Evolutionary conservation across 768 basidiomycete species (phyloP), one percentile per base, ranked within the genome.

Genomic region (Pulveroboletus sp.): DNA sequence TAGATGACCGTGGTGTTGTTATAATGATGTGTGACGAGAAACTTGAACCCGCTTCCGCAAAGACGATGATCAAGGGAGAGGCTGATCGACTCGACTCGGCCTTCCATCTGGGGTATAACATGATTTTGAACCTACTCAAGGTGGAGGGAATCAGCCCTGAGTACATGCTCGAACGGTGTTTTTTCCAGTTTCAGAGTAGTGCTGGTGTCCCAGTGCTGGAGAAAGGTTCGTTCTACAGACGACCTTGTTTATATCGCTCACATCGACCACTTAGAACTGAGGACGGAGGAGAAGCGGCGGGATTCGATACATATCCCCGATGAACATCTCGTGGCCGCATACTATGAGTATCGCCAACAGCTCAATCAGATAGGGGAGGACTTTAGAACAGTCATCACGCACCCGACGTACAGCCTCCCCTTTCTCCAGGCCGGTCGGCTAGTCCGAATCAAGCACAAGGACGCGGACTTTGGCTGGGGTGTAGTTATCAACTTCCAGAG

Each of bases 1-100:
- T 98, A 51, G 96, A 99, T 67, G 95, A 98, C 54, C 83, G 96
- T n/a, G 96, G 96, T 47, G 92, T 98, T 43, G 96, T 99, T 45
- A 97, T 99, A 60, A 89, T 99, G 92, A 98, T 99, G 96, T 89
- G 89, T 66, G 96, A 98, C 68, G 93, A 98, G 73, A 97, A 95
- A 70, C 76, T 99, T 39, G 96, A 98, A 60, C 94, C 96, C 0
- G 66, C 80, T 2, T 82, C 87, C 0, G 94, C 96, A 33, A 98
- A 95, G 73, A 79, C 76, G 46, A 99, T 99, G 96, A 87, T 99
- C 61, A 98, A 97, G 69, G 96, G 96, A 40, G 88, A 95, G 73
- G 93, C 96, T 5, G 95, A 99, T 66, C 77, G 94, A 42, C 75
- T 99, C 44, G 93, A 98, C 68, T 99, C 96, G 6, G 96, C 96